Evolutionary conservation across 73 alveolate genomes (phyloP).

Genomic region (Paramecium sexaurelia): DNA sequence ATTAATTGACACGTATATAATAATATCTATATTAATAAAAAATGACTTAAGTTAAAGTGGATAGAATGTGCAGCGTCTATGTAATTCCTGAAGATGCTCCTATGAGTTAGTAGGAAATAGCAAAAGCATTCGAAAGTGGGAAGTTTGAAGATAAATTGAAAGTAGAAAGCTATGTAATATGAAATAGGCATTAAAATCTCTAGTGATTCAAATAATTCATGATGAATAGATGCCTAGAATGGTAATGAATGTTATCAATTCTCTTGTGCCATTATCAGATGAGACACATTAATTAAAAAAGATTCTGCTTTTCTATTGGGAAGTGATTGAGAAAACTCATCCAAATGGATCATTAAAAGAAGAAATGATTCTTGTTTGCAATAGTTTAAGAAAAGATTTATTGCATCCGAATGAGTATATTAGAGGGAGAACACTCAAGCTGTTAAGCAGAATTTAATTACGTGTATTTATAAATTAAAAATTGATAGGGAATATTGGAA

Average conservation of each 20-base stretch:
- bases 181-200: slow-evolving; percentile 83
- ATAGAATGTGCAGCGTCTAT: slow-evolving; percentile 19
- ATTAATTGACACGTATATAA: too few relatives aligned
- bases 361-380: slow-evolving; percentile 96
- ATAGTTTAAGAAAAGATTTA: slow-evolving; percentile 94
- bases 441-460: slow-evolving; percentile 88
- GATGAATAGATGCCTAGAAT: slow-evolving; percentile 93
- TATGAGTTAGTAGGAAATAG: background rate
- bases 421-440: slow-evolving; percentile 95
- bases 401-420: slow-evolving; percentile 96
- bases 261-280: slow-evolving; percentile 83
- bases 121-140: slow-evolving; percentile 70
- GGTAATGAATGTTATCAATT: slow-evolving; percentile 90
- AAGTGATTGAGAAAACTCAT: slow-evolving; percentile 94
- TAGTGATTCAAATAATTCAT: slow-evolving; percentile 88
- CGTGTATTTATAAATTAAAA: background rate
- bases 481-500: slow-evolving; percentile 85
- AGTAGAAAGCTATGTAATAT: background rate
- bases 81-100: slow-evolving; percentile 8
- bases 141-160: slow-evolving; percentile 84
- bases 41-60: background rate
- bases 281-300: slow-evolving; percentile 91
- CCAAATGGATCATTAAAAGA: slow-evolving; percentile 96
- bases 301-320: slow-evolving; percentile 96
- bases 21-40: background rate